phyloP scores from a whole-genome alignment of 352 stramenopile genomes.

The Globisporangium middletonii region DNA sequence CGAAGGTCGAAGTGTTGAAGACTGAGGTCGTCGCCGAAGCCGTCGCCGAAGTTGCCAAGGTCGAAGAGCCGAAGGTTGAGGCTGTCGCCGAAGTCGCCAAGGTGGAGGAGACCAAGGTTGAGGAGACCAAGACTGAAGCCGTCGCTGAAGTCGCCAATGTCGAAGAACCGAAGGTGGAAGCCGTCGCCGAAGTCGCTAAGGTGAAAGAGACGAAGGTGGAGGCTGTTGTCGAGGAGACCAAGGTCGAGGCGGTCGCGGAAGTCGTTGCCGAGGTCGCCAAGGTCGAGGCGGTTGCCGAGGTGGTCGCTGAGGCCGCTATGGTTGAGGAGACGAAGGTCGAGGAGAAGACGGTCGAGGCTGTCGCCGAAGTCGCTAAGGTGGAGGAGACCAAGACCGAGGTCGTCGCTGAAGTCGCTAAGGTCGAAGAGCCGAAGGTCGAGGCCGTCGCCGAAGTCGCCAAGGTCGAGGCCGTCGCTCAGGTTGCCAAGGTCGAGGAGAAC shows the following conservation, averaged over 20 bases:
- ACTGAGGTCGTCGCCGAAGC: too few relatives aligned
- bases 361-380: too few relatives aligned
- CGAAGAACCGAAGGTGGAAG: background rate
- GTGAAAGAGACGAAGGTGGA: background rate
- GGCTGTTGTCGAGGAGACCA: background rate
- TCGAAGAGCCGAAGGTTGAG: background rate
- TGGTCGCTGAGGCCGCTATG: background rate
- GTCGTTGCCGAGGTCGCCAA: too few relatives aligned
- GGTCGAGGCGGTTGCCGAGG: too few relatives aligned
- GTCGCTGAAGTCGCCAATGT: slow-evolving; percentile 1
- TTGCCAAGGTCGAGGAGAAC: background rate
- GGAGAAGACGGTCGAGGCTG: too few relatives aligned
- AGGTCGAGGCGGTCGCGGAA: background rate
- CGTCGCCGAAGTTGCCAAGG: background rate
- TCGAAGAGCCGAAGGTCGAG: background rate
- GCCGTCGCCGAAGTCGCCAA: background rate
- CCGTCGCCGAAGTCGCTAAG: background rate
- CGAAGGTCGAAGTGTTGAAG: background rate
- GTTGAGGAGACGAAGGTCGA: slow-evolving; percentile 1
- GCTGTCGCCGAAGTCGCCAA: too few relatives aligned
- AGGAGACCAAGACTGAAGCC: background rate
- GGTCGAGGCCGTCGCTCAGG: background rate
- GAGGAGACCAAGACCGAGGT: background rate
- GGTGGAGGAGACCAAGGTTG: too few relatives aligned
- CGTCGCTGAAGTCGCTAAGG: background rate